Evolutionary conservation across 169 alveolate genomes (phyloP).

Genomic region (Cryptosporidium tyzzeri): DNA sequence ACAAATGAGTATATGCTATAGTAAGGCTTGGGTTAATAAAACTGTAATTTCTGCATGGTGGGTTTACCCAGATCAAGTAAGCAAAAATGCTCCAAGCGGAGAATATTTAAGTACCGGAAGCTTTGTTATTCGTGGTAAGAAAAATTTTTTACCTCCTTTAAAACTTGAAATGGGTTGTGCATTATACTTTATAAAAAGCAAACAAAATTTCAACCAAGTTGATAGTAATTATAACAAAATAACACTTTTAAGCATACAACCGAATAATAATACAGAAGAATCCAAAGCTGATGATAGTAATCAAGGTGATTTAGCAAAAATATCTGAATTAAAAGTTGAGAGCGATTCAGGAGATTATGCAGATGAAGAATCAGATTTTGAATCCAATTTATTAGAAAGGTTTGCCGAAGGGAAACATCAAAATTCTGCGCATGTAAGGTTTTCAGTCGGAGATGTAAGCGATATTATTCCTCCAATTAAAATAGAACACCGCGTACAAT

Average conservation of each 20-base stretch:
- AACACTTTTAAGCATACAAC: conserved; percentile 27
- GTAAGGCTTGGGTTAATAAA: conserved; percentile 95
- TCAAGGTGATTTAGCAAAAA: conserved; percentile 39
- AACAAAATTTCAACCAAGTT: conserved; percentile 78
- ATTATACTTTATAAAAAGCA: conserved; percentile 77
- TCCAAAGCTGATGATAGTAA: background rate
- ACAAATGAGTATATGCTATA: conserved; percentile 89
- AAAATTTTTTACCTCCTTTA: conserved; percentile 90
- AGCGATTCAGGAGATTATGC: conserved; percentile 69
- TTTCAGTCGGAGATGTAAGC: conserved; percentile 76
- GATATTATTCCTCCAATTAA: conserved; percentile 67
- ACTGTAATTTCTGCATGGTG: conserved; percentile 94
- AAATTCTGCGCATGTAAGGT: conserved; percentile 46
- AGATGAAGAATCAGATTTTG: conserved; percentile 43
- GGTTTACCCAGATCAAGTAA: conserved; percentile 95
- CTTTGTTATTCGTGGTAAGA: conserved; percentile 96
- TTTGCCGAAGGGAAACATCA: background rate
- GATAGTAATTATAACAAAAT: conserved; percentile 78
- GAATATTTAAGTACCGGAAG: conserved; percentile 93
- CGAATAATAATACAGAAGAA: conserved; percentile 25
- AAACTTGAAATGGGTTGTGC: conserved; percentile 95
- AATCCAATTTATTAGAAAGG: background rate
- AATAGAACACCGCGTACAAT: conserved; percentile 65
- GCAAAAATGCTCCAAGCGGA: conserved; percentile 97
- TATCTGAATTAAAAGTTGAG: conserved; percentile 31